Evolutionary conservation across 805 yeast species (phyloP), one percentile per base, ranked within the genome.

Genomic region (Yarrowia sp.): DNA sequence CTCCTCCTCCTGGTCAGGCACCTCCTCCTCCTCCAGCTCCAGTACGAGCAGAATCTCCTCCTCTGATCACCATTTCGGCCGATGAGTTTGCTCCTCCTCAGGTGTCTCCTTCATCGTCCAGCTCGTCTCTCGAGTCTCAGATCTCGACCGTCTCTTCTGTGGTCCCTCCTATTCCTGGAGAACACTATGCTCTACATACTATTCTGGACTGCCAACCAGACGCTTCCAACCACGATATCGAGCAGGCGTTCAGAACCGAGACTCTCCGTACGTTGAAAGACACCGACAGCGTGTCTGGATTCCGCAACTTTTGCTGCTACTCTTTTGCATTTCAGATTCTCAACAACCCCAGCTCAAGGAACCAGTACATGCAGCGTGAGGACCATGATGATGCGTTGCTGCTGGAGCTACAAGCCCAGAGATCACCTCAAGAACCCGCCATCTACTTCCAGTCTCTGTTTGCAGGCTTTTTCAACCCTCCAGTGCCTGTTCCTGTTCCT

Each of bases 321-420:
- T 55, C 61, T 22, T 55, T 35, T 41, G 47, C 47, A 39, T 55
- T 55, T 28, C 61, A 55, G 61, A 36, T 55, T 39, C 61, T 55
- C 47, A 55, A 38, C 36, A 55, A 55, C 47, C 61, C 61, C n/a
- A 39, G 47, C 45, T 31, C 47, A 11, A 28, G 61, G 31, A 55
- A 39, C 38, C 47, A 55, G 47, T 55, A 55, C 33, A 39, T 55
- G 47, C 45, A 41, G 22, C 58, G 58, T 4, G 58, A 51, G 7
- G 58, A 51, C 43, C 58, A 51, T 43, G 58, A 51, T 18, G 58
- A 51, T 15, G 58, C 43, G 8, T 38, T 55, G 8, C 15, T 39
- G n/a, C 47, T 55, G 2, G 61, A 55, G 15, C 45, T 39, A 11
- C 61, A 55, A 7, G 58, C 58, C 35, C 35, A 18, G n/a, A 8